These are phyloP conservation scores for Talaromyces amestolkiae DNA, from an alignment of 2,329 filamentous ascomycete genomes.

Conservation along the genomic window DNA sequence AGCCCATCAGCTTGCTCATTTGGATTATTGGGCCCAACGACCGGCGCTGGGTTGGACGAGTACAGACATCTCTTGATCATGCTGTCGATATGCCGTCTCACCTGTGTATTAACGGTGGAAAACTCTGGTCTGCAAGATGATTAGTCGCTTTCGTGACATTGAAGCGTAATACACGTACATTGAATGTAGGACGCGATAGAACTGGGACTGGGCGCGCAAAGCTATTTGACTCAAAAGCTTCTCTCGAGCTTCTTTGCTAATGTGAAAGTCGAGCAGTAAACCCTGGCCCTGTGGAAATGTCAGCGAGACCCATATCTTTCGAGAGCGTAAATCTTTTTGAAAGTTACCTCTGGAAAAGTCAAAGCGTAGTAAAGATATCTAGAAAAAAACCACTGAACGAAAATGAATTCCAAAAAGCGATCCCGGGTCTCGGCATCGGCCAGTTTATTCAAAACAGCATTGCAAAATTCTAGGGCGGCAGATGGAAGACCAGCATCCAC, in stretches of 20 bases:
- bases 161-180: constrained; percentile 54
- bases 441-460: constrained; percentile 76
- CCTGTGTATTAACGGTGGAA: constrained; percentile 33
- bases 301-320: constrained; percentile 15
- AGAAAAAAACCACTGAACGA: constrained; percentile 89
- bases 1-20: constrained; percentile 13
- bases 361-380: constrained; percentile 80
- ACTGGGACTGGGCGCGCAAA: constrained; percentile 73
- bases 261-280: constrained; percentile 81
- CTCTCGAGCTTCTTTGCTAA: constrained; percentile 85
- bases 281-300: constrained; percentile 52
- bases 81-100: constrained; percentile 37
- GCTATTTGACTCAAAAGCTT: constrained; percentile 72
- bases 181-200: constrained; percentile 69
- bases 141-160: constrained; percentile 47
- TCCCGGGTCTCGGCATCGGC: constrained; percentile 67
- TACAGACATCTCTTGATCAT: constrained; percentile 36
- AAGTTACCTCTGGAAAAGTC: constrained; percentile 79
- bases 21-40: constrained; percentile 43
- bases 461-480: constrained; percentile 78
- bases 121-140: constrained; percentile 45
- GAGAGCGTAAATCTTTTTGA: background rate
- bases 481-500: constrained; percentile 84
- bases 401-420: constrained; percentile 75
- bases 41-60: constrained; percentile 14